Evolutionary conservation across 371 early-diverging fungal genomes (phyloP), one percentile per base, ranked within the genome.

Genomic region (Mucor irregularis): DNA sequence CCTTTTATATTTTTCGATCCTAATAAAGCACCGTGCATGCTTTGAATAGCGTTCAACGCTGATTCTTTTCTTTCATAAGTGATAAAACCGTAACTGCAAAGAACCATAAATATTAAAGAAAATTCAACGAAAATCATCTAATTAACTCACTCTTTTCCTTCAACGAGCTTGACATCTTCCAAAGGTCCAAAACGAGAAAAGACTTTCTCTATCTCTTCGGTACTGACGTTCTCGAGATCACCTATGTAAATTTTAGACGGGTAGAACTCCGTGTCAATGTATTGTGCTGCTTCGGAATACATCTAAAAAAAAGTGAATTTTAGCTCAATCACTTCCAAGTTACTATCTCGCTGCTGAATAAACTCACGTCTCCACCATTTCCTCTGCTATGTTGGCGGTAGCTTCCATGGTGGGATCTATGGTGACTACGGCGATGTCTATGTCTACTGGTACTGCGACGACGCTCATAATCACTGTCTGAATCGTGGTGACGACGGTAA

Each of bases 231-330:
- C 26, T 73, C 74, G 0, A 83, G 58, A 45, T 80, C 80, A 13
- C 83, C 83, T 43, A 83, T 71, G 49, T 83, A 83, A 2, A 83
- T 70, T 55, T 83, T 83, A 21, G 78, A 76, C 2, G 79, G 67
- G 56, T 73, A 81, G 38, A 83, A 83, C 16, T 81, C 83, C 5
- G 81, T 83, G 49, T 83, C 83, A 31, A 83, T 65, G 38, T 83
- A 83, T 26, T 81, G 72, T 45, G 76, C 81, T 22, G 83, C 83
- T 5, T 73, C 76, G 31, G 73, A 55, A 56, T 81, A 83, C 0
- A 76, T 69, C 80, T 79, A 64, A 19, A 25, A 11, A 22, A 34
- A 28, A 30, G n/a, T n/a, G n/a, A n/a, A n/a, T n/a, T n/a, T n/a
- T n/a, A n/a, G n/a, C n/a, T n/a, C n/a, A n/a, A n/a, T n/a, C n/a